Base-by-base conservation (phyloP, 257 asterid species). In the Perilla frutescens region DNA sequence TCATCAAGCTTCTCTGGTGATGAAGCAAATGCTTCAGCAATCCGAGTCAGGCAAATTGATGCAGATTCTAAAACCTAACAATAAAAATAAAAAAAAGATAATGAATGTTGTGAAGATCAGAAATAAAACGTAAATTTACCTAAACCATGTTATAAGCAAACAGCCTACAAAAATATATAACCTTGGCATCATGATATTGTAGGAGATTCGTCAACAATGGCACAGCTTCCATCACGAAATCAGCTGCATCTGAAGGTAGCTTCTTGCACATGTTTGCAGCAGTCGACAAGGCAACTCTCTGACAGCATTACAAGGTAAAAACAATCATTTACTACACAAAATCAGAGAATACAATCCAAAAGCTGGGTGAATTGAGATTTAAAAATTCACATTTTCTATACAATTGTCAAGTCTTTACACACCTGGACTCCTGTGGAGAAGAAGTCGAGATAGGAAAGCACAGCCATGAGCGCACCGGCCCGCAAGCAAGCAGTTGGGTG, bases 211-310 rank as follows among this genome's bases (percentile, higher is more conserved):
- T 96, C 87, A 96, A 82, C 80, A 96, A 81, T 0, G 99, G 99
- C 62, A 96, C 98, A 72, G 99, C 99, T 84, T 92, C 98, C 99
- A 92, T 90, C 14, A 96, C 99, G 50, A 90, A 96, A 80, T 96
- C 99, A 80, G 98, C 83, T 11, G 97, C 98, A 89, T 96, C 98
- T 20, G 98, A 89, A 53, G 99, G 96, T 48, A 96, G 88, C 80
- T 96, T 96, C 88, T 93, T 96, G 88, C 99, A 96, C 91, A 96
- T 90, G 78, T 96, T 96, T 77, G 99, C 99, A 50, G 99, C 99
- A 56, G 99, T 96, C 11, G 94, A 74, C 64, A 96, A 82, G 62
- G 99, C 99, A 69, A 96, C 99, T 40, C 99, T 88, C 99, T 96
- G 79, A 40, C n/a, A 74, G 55, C 48, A 68, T 69, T 49, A 73